Base-by-base conservation (phyloP, 768 basidiomycete species). In the Pisolithus marmoratus region DNA sequence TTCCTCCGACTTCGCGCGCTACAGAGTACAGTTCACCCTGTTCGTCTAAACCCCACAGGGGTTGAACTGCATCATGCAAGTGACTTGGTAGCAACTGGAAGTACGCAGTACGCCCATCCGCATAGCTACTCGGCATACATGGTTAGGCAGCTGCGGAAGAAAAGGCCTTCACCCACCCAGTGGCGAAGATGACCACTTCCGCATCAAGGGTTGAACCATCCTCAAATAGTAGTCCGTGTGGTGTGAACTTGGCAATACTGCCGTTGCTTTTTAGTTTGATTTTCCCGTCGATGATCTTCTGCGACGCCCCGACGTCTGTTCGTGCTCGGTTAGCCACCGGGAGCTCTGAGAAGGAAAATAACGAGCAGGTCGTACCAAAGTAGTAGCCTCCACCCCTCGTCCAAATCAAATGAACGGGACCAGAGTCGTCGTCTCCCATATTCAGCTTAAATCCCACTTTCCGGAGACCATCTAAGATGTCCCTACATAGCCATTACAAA, bases 251-350 rank as follows among this genome's bases (percentile, higher is more conserved):
- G 50, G 72, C 63, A 50, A 86, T 77, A 43, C 71, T 67, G 45
- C 69, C 68, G 50, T 82, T 81, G 65, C 77, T 82, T 69, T 86
- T 87, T 51, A 87, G 65, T 63, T 84, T 85, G 71, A 87, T 83
- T 60, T 82, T 79, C 5, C 84, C 83, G 58, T 85, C 81, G 42
- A 78, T 75, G 59, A 87, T 79, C 56, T 80, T 68, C 63, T 84
- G 76, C 53, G 78, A 78, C 9, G 77, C 80, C 29, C 83, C 83
- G 19, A 77, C 75, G 56, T 82, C 81, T 82, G 17, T 45, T 29
- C 22, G n/a, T 38, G 12, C 23, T 20, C 29, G 22, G 19, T 29
- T 45, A 17, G 31, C 19, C 15, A 24, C 4, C 45, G 23, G 24
- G 24, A 34, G 12, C 27, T n/a, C 37, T 58, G 41, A 20, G 8